These are phyloP conservation scores for Hydnum rufescens DNA, from an alignment of 768 basidiomycete species.

Conservation along the genomic window DNA sequence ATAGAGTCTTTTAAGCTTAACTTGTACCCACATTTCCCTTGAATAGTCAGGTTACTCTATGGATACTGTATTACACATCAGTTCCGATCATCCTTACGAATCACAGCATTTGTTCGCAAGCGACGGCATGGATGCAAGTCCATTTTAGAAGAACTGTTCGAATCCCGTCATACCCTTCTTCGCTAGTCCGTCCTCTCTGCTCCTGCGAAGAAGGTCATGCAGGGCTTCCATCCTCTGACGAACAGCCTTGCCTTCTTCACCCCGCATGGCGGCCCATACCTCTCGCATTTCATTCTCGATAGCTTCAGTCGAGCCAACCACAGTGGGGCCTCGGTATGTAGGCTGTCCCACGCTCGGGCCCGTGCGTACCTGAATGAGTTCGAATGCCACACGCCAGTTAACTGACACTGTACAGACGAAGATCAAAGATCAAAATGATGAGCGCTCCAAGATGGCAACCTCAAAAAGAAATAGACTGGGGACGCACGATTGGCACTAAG, in stretches of 20 bases:
- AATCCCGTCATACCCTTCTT: not conserved
- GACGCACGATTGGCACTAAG: not conserved
- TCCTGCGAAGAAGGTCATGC: not conserved
- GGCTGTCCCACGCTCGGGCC: not conserved
- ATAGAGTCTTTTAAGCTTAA: too few species aligned
- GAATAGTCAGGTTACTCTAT: too few species aligned
- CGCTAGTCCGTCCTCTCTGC: not conserved
- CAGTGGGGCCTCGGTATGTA: not conserved
- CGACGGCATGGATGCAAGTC: too few species aligned
- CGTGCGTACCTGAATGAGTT: constrained; percentile 1
- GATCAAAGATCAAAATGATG: not conserved
- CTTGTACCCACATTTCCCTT: too few species aligned
- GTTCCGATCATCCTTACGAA: too few species aligned
- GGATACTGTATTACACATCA: too few species aligned
- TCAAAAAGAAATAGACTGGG: not conserved
- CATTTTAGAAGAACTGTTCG: not conserved
- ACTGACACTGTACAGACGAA: not conserved
- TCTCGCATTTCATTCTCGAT: not conserved
- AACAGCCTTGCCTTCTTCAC: not conserved
- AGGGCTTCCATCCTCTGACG: not conserved
- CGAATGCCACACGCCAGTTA: not conserved
- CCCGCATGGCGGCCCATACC: not conserved
- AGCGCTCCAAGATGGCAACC: not conserved
- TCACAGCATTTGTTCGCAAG: too few species aligned
- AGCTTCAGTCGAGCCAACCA: not conserved